Evolutionary conservation across 2,329 filamentous ascomycete species (phyloP).

Genomic region (Gliomastix tumulicola): DNA sequence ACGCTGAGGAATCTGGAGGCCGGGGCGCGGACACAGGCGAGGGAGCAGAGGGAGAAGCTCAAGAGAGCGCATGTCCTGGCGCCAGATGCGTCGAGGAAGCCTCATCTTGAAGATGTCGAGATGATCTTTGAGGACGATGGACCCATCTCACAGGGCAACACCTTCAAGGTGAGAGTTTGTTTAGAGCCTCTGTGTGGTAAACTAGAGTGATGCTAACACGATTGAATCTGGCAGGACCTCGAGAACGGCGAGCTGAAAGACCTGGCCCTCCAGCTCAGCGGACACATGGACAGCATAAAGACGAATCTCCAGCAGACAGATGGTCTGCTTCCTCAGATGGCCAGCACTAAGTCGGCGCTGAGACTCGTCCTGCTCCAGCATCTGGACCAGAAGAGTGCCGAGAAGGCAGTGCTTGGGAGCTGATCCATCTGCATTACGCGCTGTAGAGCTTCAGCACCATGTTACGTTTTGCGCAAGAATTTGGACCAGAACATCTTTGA

Average conservation of each 20-base stretch:
- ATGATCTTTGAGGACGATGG: conserved; percentile 2
- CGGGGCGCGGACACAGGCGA: conserved; percentile 48
- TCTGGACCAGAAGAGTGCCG: conserved; percentile 36
- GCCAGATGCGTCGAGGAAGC: conserved; percentile 21
- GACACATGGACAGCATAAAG: conserved; percentile 49
- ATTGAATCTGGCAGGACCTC: conserved; percentile 22
- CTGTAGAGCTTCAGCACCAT: too few relatives aligned
- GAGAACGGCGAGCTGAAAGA: conserved; percentile 34
- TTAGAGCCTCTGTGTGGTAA: background rate
- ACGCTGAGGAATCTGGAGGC: conserved; percentile 41
- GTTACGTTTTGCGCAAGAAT: too few relatives aligned
- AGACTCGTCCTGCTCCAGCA: conserved; percentile 39
- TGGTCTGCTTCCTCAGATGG: conserved; percentile 41
- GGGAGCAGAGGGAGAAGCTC: conserved; percentile 39
- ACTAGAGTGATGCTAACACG: conserved; percentile 1
- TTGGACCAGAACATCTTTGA: too few relatives aligned
- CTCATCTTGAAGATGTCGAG: conserved; percentile 3
- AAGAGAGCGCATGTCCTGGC: conserved; percentile 44
- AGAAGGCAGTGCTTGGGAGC: conserved; percentile 39
- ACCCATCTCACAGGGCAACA: background rate
- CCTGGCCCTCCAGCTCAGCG: conserved; percentile 40
- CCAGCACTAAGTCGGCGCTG: conserved; percentile 38
- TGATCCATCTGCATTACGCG: too few relatives aligned
- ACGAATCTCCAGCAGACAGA: conserved; percentile 47
- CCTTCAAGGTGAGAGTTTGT: conserved; percentile 12